These are phyloP conservation scores for Aquilaria agallochum DNA, from an alignment of 441 rosid species.

Conservation along the genomic window DNA sequence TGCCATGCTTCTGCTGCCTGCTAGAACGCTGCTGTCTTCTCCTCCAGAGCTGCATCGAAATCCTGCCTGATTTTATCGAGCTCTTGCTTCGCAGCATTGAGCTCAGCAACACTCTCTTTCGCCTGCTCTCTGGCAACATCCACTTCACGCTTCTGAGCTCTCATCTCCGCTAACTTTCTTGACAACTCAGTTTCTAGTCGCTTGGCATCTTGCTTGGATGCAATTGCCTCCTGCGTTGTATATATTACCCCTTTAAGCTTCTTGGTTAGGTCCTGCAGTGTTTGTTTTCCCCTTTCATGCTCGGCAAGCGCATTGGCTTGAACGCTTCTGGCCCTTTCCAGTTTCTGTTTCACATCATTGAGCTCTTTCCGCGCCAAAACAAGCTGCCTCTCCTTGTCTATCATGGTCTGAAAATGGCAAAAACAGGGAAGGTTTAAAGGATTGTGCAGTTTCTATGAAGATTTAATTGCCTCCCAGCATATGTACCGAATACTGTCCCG, in stretches of 20 bases:
- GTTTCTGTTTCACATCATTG: slow-evolving; percentile 32
- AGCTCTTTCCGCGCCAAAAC: slow-evolving; percentile 42
- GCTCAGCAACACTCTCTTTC: slow-evolving; percentile 31
- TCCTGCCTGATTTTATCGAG: slow-evolving; percentile 61
- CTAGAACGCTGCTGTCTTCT: slow-evolving; percentile 44
- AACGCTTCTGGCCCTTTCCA: slow-evolving; percentile 37
- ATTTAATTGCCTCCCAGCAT: too few species aligned
- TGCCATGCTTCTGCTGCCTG: slow-evolving; percentile 62
- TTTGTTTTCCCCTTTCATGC: slow-evolving; percentile 51
- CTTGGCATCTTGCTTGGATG: slow-evolving; percentile 42
- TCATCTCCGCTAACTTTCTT: slow-evolving; percentile 19
- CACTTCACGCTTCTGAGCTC: slow-evolving; percentile 40
- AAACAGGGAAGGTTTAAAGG: not conserved
- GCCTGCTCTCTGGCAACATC: slow-evolving; percentile 57
- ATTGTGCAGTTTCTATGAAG: too few species aligned
- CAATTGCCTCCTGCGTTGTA: slow-evolving; percentile 45
- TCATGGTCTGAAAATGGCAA: slow-evolving; percentile 34
- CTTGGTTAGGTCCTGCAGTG: slow-evolving; percentile 40
- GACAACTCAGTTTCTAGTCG: slow-evolving; percentile 54
- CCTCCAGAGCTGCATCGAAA: slow-evolving; percentile 53
- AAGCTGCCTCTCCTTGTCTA: slow-evolving; percentile 65
- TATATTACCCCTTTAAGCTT: slow-evolving; percentile 40
- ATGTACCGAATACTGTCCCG: too few species aligned
- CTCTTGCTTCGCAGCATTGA: slow-evolving; percentile 58
- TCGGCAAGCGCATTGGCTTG: slow-evolving; percentile 45